Evolutionary conservation across 2,329 filamentous ascomycete species (phyloP).

Genomic region (Venturia carpophila): DNA sequence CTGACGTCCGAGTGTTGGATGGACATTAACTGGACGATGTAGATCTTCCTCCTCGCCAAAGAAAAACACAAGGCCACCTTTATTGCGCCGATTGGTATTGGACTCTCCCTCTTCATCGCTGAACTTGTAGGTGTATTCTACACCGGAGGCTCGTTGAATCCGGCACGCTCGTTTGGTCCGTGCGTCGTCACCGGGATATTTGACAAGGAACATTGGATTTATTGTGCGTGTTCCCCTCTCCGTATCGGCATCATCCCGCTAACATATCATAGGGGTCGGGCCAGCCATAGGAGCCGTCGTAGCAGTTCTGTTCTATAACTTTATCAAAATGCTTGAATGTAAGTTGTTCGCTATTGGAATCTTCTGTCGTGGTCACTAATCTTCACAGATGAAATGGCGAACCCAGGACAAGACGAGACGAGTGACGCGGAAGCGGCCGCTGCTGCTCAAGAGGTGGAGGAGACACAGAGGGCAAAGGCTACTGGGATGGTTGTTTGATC

Average conservation of each 20-base stretch:
- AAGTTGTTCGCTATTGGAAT: neutral
- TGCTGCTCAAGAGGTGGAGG: conserved; percentile 8
- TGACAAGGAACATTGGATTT: conserved; percentile 19
- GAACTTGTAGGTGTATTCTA: conserved; percentile 18
- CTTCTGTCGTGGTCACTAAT: neutral
- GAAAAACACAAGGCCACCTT: conserved; percentile 38
- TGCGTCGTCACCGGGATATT: conserved; percentile 18
- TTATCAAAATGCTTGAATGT: conserved; percentile 19
- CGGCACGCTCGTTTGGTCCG: conserved; percentile 18
- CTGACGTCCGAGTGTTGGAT: neutral
- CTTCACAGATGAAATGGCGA: conserved; percentile 12
- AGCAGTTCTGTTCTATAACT: conserved; percentile 19
- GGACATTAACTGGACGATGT: too few species aligned
- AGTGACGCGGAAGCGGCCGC: conserved; percentile 7
- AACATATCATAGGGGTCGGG: conserved; percentile 17
- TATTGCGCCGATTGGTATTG: conserved; percentile 32
- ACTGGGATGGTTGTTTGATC: conserved; percentile 4
- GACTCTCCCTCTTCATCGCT: conserved; percentile 21
- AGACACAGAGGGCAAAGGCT: conserved; percentile 8
- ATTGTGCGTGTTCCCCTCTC: conserved; percentile 15
- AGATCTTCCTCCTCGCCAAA: conserved; percentile 32
- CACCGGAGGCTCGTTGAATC: conserved; percentile 18
- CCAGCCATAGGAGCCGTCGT: conserved; percentile 15
- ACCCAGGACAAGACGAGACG: conserved; percentile 18
- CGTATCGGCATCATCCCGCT: neutral